These are phyloP conservation scores for Melaleuca alternifolia DNA, from an alignment of 345 rosid species.

Conservation along the genomic window DNA sequence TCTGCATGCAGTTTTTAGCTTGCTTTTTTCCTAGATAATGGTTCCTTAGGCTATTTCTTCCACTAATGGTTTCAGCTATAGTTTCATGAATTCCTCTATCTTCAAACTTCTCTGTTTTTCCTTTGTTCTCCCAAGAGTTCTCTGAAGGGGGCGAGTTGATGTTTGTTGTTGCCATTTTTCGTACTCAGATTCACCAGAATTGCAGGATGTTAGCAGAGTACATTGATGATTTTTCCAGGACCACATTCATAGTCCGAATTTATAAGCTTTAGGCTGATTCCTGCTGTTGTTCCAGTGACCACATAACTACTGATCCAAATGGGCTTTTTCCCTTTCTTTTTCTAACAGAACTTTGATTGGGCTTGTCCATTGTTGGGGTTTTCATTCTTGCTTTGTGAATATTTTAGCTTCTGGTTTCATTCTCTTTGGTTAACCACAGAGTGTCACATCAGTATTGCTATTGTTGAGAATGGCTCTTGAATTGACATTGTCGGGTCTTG, in stretches of 20 bases:
- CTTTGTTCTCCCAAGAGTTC: not conserved
- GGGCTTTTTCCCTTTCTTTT: not conserved
- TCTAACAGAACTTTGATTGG: not conserved
- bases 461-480: not conserved
- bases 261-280: not conserved
- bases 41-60: not conserved
- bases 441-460: not conserved
- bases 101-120: not conserved
- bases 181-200: not conserved
- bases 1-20: not conserved
- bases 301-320: not conserved
- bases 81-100: not conserved
- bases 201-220: not conserved
- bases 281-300: not conserved
- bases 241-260: too few species aligned
- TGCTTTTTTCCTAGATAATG: not conserved
- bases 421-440: not conserved
- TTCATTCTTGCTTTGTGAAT: not conserved
- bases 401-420: not conserved
- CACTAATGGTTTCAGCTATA: not conserved
- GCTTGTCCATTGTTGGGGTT: not conserved
- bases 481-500: not conserved
- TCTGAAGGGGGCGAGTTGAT: not conserved
- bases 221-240: not conserved
- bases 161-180: not conserved